Percentiles rank a stretch among this genome's conserved stretches.
Conservation (phyloP, 73 alveolate species). For the Uronychia binucleata region DNA sequence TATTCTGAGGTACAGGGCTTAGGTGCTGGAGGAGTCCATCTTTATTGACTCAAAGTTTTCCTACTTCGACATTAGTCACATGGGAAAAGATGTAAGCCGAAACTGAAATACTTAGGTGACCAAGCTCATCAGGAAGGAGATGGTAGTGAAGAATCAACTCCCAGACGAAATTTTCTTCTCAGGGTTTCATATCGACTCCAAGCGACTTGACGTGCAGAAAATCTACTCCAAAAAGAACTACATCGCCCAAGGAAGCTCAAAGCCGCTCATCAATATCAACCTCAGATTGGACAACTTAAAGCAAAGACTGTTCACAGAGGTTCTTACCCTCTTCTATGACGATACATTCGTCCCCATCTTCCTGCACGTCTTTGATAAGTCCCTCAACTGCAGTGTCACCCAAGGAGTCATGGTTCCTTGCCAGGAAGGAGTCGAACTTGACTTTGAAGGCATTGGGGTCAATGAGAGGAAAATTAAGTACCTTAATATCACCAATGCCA, state of each 20-base stretch:
- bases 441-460: not conserved
- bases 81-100: too few species aligned
- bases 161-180: not conserved
- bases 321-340: not conserved
- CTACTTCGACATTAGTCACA: not conserved
- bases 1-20: not conserved
- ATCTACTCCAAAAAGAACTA: not conserved
- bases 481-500: not conserved
- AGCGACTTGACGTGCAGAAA: not conserved
- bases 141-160: not conserved
- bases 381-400: not conserved
- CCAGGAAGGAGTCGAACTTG: not conserved
- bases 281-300: not conserved
- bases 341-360: not conserved
- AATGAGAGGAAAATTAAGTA: not conserved
- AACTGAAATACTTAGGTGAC: not conserved
- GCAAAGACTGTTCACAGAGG: not conserved
- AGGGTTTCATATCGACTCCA: not conserved
- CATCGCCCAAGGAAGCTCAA: not conserved
- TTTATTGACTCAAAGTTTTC: not conserved
- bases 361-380: not conserved
- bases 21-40: not conserved
- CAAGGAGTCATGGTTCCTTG: not conserved
- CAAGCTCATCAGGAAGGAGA: not conserved
- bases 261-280: not conserved